Evolutionary conservation across 805 yeast genomes (phyloP).

Genomic region (Kluyveromyces lactis): DNA sequence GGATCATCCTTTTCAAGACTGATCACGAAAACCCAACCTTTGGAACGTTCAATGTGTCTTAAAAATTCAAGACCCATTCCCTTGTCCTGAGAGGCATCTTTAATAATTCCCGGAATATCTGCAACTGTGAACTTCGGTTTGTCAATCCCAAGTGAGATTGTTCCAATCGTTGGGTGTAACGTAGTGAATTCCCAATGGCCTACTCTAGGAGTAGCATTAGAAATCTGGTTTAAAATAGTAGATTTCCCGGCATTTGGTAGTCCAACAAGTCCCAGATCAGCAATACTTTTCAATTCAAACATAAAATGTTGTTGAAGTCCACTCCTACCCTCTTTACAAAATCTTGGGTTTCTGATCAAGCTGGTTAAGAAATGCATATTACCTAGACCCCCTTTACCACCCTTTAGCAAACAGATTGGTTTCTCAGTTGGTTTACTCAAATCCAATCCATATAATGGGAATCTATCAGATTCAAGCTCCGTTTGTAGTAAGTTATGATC

Average conservation of each 20-base stretch:
- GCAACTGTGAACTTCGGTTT: conserved; percentile 77
- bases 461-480: conserved; percentile 56
- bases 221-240: conserved; percentile 75
- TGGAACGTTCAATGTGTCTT: conserved; percentile 86
- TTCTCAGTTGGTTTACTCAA: conserved; percentile 47
- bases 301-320: conserved; percentile 61
- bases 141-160: conserved; percentile 60
- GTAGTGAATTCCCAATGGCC: conserved; percentile 99
- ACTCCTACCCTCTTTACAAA: conserved; percentile 70
- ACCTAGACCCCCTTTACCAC: conserved; percentile 94
- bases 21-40: conserved; percentile 81
- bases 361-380: conserved; percentile 90
- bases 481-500: conserved; percentile 50
- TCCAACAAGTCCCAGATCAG: conserved; percentile 92
- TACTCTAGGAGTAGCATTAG: conserved; percentile 80
- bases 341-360: conserved; percentile 80
- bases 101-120: conserved; percentile 92
- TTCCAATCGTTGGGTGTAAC: conserved; percentile 84
- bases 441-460: conserved; percentile 82
- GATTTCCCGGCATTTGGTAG: conserved; percentile 97
- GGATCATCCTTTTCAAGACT: conserved; percentile 67
- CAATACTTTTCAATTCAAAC: conserved; percentile 79
- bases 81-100: conserved; percentile 75
- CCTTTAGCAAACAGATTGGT: conserved; percentile 65
- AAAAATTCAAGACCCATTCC: conserved; percentile 94